Conservation (phyloP, 257 asterid genomes). For the Scutellaria baicalensis region DNA sequence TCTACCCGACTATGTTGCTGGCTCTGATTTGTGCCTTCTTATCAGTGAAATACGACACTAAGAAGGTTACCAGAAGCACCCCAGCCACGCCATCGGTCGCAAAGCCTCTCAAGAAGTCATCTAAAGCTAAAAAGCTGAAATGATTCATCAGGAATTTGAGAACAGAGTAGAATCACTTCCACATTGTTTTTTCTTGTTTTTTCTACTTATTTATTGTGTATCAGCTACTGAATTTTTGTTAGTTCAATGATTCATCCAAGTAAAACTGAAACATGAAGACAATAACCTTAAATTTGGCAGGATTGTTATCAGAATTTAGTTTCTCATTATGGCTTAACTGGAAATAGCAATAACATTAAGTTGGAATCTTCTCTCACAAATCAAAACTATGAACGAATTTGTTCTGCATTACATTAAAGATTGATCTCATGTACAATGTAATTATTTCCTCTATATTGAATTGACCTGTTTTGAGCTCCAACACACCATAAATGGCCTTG, state of each 20-base stretch:
- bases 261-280: neutral
- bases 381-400: neutral
- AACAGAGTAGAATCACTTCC: neutral
- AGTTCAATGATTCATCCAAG: neutral
- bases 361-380: neutral
- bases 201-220: neutral
- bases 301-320: neutral
- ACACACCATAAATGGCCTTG: slow-evolving; percentile 95
- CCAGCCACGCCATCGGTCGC: slow-evolving; percentile 55
- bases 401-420: slow-evolving; percentile 11
- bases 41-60: slow-evolving; percentile 74
- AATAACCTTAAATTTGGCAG: no score
- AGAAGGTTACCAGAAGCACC: slow-evolving; percentile 43
- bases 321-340: neutral
- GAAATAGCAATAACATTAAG: neutral
- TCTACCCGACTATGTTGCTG: slow-evolving; percentile 85
- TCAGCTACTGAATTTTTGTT: slow-evolving; percentile 1
- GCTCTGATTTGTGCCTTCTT: slow-evolving; percentile 65
- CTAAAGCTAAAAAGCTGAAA: slow-evolving; percentile 66
- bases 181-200: neutral
- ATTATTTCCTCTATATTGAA: slow-evolving; percentile 55
- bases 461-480: slow-evolving; percentile 52
- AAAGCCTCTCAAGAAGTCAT: slow-evolving; percentile 73
- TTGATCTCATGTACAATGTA: slow-evolving; percentile 54
- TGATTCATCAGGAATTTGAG: slow-evolving; percentile 17